Base-by-base conservation (phyloP, 371 early-diverging fungal genomes). In the Mortierella sp. region DNA sequence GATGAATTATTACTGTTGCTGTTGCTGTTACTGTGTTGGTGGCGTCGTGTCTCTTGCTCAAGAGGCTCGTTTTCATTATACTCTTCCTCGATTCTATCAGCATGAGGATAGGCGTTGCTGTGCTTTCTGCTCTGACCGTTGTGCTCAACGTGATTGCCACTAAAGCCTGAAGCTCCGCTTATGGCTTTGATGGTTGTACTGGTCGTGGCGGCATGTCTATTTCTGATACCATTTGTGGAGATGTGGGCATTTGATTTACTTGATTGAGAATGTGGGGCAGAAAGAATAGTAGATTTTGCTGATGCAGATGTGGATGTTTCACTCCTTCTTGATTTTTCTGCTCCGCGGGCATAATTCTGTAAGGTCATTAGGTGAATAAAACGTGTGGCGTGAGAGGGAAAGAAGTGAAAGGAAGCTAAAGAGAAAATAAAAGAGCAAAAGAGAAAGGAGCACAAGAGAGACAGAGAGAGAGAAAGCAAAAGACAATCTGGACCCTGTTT, bases 281-380 rank as follows among this genome's bases (percentile, higher is more conserved):
- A 23, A 17, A 58, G 8, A 19, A 29, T 22, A 23, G 59, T 9
- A 10, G 54, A 19, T 28, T 62, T 66, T 23, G 73, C 26, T 15
- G 61, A 45, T 1, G 63, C 7, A 8, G 71, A 61, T 34, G 59
- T 34, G 35, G 26, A 56, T 2, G 66, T 55, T 3, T 69, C 66
- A 9, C 42, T 40, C 15, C 69, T 59, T 31, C 55, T 40, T 23
- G 65, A 61, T 26, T 43, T 75, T 45, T 56, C 75, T 10, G 70
- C 53, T 56, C 61, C 69, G 51, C 75, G 75, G 57, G 19, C 37
- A 32, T 69, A 43, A 26, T n/a, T 49, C 51, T 61, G 42, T 62
- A 65, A 69, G 43, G 74, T 67, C 74, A 68, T 74, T 54, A 49
- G 57, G 12, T 19, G 61, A 42, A 15, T 31, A 23, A 47, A 47